A percentile compares a stretch with the other conserved stretches of the same genome.
phyloP scores from a whole-genome alignment of 2,329 filamentous ascomycete genomes.

The Tolypocladium sp. region DNA sequence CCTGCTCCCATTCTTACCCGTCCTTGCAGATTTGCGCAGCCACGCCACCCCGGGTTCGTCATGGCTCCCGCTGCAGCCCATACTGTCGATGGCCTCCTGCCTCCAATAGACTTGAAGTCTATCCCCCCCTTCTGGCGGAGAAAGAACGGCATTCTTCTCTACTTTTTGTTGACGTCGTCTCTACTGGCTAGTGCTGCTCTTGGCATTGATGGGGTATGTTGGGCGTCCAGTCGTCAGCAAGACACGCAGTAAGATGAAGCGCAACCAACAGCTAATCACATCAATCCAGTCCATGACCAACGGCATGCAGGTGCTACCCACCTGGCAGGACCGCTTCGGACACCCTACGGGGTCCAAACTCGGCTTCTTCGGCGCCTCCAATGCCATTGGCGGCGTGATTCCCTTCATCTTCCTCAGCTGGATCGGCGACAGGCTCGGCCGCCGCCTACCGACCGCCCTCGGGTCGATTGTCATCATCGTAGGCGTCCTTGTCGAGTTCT shows the following conservation, averaged over 20 bases:
- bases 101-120: slow-evolving; percentile 19
- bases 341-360: slow-evolving; percentile 26
- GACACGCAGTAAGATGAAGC: background rate
- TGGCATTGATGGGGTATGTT: slow-evolving; percentile 31
- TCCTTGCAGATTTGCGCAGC: background rate
- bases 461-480: slow-evolving; percentile 29
- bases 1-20: background rate
- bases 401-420: slow-evolving; percentile 25
- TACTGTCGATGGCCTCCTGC: slow-evolving; percentile 18
- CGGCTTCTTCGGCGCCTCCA: slow-evolving; percentile 29
- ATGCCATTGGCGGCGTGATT: slow-evolving; percentile 28
- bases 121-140: slow-evolving; percentile 24
- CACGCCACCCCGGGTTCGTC: background rate
- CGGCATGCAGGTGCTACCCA: slow-evolving; percentile 25
- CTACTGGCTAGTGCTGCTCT: slow-evolving; percentile 29
- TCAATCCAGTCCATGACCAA: slow-evolving; percentile 26
- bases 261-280: background rate
- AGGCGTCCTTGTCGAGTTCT: slow-evolving; percentile 25
- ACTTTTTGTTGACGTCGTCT: slow-evolving; percentile 33
- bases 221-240: background rate
- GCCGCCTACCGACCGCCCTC: slow-evolving; percentile 22
- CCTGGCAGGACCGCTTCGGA: slow-evolving; percentile 27
- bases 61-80: slow-evolving; percentile 24
- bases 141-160: slow-evolving; percentile 32
- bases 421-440: slow-evolving; percentile 24